Percentiles rank a stretch among this genome's conserved stretches.
Conservation (phyloP, 345 rosid species). For the Sonneratia caseolaris region DNA sequence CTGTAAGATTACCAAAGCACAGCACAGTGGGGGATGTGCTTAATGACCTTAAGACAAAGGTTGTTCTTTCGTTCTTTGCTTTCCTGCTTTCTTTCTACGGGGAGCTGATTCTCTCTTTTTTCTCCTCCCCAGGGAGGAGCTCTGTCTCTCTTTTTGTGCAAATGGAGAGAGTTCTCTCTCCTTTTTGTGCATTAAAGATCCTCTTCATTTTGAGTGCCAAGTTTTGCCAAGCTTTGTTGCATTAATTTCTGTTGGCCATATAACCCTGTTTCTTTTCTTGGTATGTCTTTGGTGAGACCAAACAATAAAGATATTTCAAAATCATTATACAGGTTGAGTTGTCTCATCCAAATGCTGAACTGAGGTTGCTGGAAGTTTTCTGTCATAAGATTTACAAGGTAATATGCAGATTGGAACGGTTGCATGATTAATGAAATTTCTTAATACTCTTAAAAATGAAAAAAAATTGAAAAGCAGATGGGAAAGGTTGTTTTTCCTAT, state of each 20-base stretch:
- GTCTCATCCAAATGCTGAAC: slow-evolving; percentile 56
- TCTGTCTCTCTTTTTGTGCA: background rate
- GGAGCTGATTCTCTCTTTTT: background rate
- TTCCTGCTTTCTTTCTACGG: background rate
- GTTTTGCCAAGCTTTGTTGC: background rate
- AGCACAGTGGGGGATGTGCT: slow-evolving; percentile 66
- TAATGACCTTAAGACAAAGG: slow-evolving; percentile 61
- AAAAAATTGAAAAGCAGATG: background rate
- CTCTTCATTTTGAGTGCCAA: background rate
- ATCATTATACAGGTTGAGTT: slow-evolving; percentile 43
- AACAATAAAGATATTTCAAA: background rate
- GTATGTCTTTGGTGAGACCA: background rate
- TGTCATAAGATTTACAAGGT: slow-evolving; percentile 74
- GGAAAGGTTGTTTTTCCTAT: background rate
- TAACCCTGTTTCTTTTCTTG: background rate
- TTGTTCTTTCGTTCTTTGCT: slow-evolving; percentile 1
- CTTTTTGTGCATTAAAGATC: background rate
- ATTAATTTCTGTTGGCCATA: background rate
- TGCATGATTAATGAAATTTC: too few species aligned
- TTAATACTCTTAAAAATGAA: background rate
- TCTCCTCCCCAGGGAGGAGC: too few species aligned
- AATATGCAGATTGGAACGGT: background rate
- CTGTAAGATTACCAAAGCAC: slow-evolving; percentile 57
- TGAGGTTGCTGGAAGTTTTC: slow-evolving; percentile 63
- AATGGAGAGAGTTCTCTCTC: too few species aligned